A percentile compares a stretch with the other conserved stretches of the same genome.
Evolutionary conservation across 139 green algal genomes (phyloP).

Genomic region (Haematococcus sp.): DNA sequence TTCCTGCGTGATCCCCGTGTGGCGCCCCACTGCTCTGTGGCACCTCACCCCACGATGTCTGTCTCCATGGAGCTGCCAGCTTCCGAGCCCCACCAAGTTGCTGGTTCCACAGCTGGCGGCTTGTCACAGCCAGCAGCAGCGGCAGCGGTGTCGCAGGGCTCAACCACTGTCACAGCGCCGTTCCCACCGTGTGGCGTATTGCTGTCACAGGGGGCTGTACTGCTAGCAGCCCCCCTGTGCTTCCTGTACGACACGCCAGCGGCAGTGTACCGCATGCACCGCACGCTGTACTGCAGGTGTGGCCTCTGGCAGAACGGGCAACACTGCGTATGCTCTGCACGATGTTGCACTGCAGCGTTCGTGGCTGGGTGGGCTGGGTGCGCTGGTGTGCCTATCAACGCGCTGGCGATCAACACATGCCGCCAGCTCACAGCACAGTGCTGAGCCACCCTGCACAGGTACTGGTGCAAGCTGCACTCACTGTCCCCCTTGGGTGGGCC

Average conservation of each 20-base stretch:
- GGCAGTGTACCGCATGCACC: conserved; percentile 41
- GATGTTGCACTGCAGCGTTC: too few relatives aligned
- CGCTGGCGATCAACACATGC: too few relatives aligned
- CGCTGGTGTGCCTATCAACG: too few relatives aligned
- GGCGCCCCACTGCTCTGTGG: conserved; percentile 4
- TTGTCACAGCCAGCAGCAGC: background rate
- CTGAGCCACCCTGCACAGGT: conserved; percentile 35
- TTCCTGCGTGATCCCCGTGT: conserved; percentile 38
- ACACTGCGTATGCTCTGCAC: too few relatives aligned
- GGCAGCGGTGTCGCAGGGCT: background rate
- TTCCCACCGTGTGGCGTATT: conserved; percentile 52
- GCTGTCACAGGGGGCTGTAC: conserved; percentile 23
- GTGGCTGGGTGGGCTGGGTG: too few relatives aligned
- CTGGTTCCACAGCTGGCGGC: background rate
- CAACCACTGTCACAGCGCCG: too few relatives aligned
- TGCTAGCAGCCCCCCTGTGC: conserved; percentile 56
- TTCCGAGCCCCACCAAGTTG: background rate
- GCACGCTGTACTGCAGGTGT: conserved; percentile 57
- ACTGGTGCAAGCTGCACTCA: conserved; percentile 62
- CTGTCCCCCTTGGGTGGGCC: conserved; percentile 24
- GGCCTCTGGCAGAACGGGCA: background rate
- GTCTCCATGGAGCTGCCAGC: conserved; percentile 2
- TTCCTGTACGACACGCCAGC: conserved; percentile 53
- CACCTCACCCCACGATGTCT: background rate
- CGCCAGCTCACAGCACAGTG: too few relatives aligned